These are phyloP conservation scores for Thalassiosira livingstoniorum DNA, from an alignment of 352 stramenopile species.

Conservation along the genomic window DNA sequence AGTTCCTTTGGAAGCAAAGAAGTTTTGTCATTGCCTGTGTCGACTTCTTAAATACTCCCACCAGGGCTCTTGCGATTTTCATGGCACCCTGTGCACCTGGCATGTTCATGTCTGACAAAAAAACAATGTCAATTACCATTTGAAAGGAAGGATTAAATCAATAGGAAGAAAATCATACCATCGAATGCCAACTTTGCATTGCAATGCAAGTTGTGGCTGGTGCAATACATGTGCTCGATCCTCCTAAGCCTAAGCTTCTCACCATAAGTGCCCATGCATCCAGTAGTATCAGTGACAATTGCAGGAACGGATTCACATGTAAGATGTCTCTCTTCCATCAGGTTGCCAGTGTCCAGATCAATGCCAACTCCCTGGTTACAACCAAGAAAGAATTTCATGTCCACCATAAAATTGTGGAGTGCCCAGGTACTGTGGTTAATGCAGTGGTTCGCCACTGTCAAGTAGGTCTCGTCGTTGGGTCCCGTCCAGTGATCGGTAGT, in stretches of 20 bases:
- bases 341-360: no score
- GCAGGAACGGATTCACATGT: no score
- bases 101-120: slow-evolving; percentile 15
- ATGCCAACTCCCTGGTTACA: slow-evolving; percentile 4
- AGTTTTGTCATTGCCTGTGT: slow-evolving; percentile 17
- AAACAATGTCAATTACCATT: background rate
- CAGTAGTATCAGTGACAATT: slow-evolving; percentile 24
- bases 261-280: slow-evolving; percentile 17
- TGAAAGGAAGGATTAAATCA: background rate
- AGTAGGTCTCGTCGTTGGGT: background rate
- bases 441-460: background rate
- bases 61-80: background rate
- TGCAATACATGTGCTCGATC: slow-evolving; percentile 9
- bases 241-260: background rate
- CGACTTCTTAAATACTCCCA: slow-evolving; percentile 20
- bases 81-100: slow-evolving; percentile 23
- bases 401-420: background rate
- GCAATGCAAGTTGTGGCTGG: slow-evolving; percentile 30
- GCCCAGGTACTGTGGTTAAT: slow-evolving; percentile 18
- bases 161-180: background rate
- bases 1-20: background rate
- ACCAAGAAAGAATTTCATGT: slow-evolving; percentile 21
- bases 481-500: slow-evolving; percentile 22
- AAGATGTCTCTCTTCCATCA: no score
- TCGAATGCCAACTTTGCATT: slow-evolving; percentile 32